Percentiles rank a stretch among this genome's conserved stretches.
phyloP scores from a whole-genome alignment of 1,284 basidiomycete species.

The Farysia itapuensis region DNA sequence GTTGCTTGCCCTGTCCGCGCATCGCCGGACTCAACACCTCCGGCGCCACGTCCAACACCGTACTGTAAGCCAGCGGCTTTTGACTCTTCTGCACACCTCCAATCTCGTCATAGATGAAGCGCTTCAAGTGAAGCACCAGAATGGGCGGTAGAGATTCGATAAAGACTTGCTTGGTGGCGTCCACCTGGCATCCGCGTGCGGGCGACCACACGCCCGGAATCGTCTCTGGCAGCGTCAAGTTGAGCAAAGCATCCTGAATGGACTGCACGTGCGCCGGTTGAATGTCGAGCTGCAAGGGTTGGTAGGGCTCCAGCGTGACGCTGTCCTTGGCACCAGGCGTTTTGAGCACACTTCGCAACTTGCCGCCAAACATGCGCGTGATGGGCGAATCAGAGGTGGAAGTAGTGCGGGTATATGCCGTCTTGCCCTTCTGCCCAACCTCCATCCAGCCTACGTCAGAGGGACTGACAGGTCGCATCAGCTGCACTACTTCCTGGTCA shows the following conservation, averaged over 20 bases:
- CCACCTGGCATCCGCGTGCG: conserved; percentile 63
- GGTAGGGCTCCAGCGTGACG: conserved; percentile 88
- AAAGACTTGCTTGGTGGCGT: conserved; percentile 83
- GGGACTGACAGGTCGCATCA: conserved; percentile 51
- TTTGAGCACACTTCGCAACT: conserved; percentile 81
- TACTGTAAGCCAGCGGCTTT: conserved; percentile 78
- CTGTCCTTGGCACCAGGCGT: conserved; percentile 81
- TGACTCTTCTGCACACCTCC: conserved; percentile 81
- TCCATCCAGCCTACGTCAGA: conserved; percentile 73
- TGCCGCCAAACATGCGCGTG: conserved; percentile 88
- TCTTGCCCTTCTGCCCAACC: conserved; percentile 85
- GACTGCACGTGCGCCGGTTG: conserved; percentile 71
- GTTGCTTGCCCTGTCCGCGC: conserved; percentile 62
- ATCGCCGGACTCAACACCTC: conserved; percentile 40
- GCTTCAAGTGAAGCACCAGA: conserved; percentile 86
- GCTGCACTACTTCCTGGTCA: conserved; percentile 63
- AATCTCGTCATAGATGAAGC: conserved; percentile 85
- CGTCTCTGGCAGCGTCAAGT: conserved; percentile 77
- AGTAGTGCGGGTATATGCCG: conserved; percentile 76
- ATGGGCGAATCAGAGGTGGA: conserved; percentile 83
- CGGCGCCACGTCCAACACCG: conserved; percentile 72
- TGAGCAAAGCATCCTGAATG: conserved; percentile 78
- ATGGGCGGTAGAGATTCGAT: conserved; percentile 84
- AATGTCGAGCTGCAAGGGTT: conserved; percentile 85
- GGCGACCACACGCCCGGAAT: conserved; percentile 71